These are phyloP conservation scores for Fonsecaea pedrosoi DNA, from an alignment of 2,329 filamentous ascomycete species.

Conservation along the genomic window DNA sequence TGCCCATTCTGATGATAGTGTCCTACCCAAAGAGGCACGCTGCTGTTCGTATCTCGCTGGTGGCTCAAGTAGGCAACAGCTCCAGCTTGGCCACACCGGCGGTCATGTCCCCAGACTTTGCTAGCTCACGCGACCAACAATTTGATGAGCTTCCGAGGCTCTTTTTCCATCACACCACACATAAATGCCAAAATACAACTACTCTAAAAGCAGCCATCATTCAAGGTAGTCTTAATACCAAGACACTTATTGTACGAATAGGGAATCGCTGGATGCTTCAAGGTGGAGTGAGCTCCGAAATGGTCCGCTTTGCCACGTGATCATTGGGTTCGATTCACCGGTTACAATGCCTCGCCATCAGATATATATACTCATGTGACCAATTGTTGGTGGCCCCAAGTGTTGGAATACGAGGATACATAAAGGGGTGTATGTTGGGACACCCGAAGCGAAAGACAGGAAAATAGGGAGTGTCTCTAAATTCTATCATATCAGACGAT, in stretches of 20 bases:
- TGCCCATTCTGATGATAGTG: not conserved
- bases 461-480: not conserved
- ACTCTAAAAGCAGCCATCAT: not conserved
- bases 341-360: not conserved
- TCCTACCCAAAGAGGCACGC: not conserved
- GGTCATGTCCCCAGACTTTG: not conserved
- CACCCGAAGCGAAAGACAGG: not conserved
- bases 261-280: not conserved
- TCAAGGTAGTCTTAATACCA: not conserved
- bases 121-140: not conserved
- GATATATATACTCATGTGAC: not conserved
- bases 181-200: not conserved
- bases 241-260: not conserved
- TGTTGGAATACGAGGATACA: not conserved
- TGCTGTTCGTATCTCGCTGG: not conserved
- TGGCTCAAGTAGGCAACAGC: not conserved
- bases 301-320: not conserved
- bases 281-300: not conserved
- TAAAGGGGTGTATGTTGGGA: not conserved
- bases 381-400: not conserved
- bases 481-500: not conserved
- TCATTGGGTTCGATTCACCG: not conserved
- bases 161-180: not conserved
- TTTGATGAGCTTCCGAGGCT: not conserved
- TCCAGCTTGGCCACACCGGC: not conserved